A percentile compares a stretch with the other conserved stretches of the same genome.
Conservation (phyloP, 768 basidiomycete genomes). For the Mrakia blollopis region DNA sequence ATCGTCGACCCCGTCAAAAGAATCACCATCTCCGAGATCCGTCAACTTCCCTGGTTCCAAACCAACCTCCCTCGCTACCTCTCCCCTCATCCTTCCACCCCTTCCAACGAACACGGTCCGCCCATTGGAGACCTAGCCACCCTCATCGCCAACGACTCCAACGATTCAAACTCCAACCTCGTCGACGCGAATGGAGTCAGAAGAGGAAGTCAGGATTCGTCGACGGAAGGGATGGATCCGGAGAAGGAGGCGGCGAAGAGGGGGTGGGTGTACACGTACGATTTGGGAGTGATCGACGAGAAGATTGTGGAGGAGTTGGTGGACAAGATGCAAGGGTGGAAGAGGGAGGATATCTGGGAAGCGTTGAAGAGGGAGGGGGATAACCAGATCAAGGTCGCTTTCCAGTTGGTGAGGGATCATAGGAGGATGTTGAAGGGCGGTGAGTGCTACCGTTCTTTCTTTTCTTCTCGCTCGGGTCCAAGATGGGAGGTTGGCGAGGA, state of each 20-base stretch:
- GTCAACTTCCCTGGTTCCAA: slow-evolving; percentile 83
- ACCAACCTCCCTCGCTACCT: slow-evolving; percentile 82
- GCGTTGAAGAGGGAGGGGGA: slow-evolving; percentile 78
- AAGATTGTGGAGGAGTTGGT: slow-evolving; percentile 81
- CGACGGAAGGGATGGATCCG: slow-evolving; percentile 52
- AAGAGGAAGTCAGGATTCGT: slow-evolving; percentile 34
- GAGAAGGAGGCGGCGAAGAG: slow-evolving; percentile 50
- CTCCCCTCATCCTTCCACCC: slow-evolving; percentile 61
- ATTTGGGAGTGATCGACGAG: slow-evolving; percentile 85
- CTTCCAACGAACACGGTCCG: slow-evolving; percentile 41
- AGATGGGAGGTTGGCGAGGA: too few species aligned
- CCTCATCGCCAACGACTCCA: slow-evolving; percentile 31
- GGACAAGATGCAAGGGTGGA: slow-evolving; percentile 63
- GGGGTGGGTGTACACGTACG: slow-evolving; percentile 82
- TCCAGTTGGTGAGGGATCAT: slow-evolving; percentile 87
- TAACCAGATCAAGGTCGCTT: slow-evolving; percentile 93
- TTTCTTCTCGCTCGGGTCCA: too few species aligned
- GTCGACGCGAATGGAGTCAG: not conserved
- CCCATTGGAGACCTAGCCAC: slow-evolving; percentile 28
- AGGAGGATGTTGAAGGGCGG: slow-evolving; percentile 73
- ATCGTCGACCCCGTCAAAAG: slow-evolving; percentile 90
- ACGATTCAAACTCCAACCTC: not conserved
- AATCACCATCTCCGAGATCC: slow-evolving; percentile 87
- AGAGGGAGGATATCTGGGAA: slow-evolving; percentile 81
- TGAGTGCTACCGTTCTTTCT: slow-evolving; percentile 49